Conservation (phyloP, 2,329 filamentous ascomycete genomes). For the Lecanosticta acicola region DNA sequence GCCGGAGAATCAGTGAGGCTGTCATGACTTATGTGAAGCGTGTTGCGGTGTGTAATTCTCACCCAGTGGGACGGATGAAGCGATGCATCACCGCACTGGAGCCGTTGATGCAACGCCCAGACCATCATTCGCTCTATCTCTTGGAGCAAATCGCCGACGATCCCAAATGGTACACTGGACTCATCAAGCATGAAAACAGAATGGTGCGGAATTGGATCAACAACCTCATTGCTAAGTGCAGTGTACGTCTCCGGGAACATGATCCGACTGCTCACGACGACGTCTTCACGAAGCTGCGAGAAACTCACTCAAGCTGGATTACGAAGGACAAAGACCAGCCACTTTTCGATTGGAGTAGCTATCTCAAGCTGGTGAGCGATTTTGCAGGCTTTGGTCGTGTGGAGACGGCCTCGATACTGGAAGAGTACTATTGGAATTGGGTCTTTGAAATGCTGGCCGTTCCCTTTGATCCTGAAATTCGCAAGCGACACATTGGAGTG, state of each 20-base stretch:
- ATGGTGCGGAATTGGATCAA: slow-evolving; percentile 7
- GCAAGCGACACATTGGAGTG: slow-evolving; percentile 9
- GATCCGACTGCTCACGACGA: slow-evolving; percentile 9
- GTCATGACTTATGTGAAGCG: slow-evolving; percentile 11
- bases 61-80: slow-evolving; percentile 7
- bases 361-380: slow-evolving; percentile 11
- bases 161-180: slow-evolving; percentile 8
- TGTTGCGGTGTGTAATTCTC: slow-evolving; percentile 11
- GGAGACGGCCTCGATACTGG: slow-evolving; percentile 16
- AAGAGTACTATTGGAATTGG: slow-evolving; percentile 18
- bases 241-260: slow-evolving; percentile 10
- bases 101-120: slow-evolving; percentile 8
- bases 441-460: slow-evolving; percentile 17
- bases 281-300: slow-evolving; percentile 9
- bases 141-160: slow-evolving; percentile 7
- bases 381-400: slow-evolving; percentile 12
- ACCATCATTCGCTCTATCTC: slow-evolving; percentile 3
- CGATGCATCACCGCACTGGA: slow-evolving; percentile 1
- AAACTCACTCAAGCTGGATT: slow-evolving; percentile 11
- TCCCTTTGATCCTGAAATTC: slow-evolving; percentile 2
- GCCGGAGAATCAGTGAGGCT: slow-evolving; percentile 4
- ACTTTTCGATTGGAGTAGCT: slow-evolving; percentile 12
- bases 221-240: slow-evolving; percentile 11
- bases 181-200: slow-evolving; percentile 11
- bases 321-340: background rate